Conservation (phyloP, 2,329 filamentous ascomycete species). For the Alternaria ventricosa region DNA sequence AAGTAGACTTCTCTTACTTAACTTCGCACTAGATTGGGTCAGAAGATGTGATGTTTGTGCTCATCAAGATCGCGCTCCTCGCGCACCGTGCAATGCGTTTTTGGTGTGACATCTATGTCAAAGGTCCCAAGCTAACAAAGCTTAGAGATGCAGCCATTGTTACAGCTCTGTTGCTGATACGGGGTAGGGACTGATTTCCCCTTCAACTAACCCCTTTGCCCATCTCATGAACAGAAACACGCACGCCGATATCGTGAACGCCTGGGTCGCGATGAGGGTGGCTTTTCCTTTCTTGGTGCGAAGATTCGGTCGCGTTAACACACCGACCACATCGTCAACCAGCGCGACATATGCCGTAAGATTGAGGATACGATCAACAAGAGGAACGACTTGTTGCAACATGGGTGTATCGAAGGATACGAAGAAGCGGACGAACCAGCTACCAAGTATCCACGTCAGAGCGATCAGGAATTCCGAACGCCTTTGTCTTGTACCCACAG, state of each 20-base stretch:
- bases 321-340: conserved; percentile 25
- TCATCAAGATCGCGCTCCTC: neutral
- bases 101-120: neutral
- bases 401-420: conserved; percentile 10
- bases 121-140: neutral
- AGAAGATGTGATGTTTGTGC: neutral
- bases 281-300: conserved; percentile 13
- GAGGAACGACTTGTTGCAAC: neutral
- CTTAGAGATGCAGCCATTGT: neutral
- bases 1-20: neutral
- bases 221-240: neutral
- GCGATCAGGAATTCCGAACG: conserved; percentile 21
- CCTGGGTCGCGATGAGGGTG: conserved; percentile 15
- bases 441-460: conserved; percentile 11
- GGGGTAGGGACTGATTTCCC: neutral
- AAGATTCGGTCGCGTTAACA: conserved; percentile 22
- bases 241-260: neutral
- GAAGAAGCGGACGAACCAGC: neutral
- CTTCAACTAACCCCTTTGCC: neutral
- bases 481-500: conserved; percentile 13
- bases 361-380: conserved; percentile 15
- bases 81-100: neutral
- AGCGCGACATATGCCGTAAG: conserved; percentile 23
- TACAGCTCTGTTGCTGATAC: neutral
- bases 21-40: neutral